A percentile compares a stretch with the other conserved stretches of the same genome.
These are phyloP conservation scores for Hirschfeldia incana DNA, from an alignment of 345 rosid species.

Conservation along the genomic window DNA sequence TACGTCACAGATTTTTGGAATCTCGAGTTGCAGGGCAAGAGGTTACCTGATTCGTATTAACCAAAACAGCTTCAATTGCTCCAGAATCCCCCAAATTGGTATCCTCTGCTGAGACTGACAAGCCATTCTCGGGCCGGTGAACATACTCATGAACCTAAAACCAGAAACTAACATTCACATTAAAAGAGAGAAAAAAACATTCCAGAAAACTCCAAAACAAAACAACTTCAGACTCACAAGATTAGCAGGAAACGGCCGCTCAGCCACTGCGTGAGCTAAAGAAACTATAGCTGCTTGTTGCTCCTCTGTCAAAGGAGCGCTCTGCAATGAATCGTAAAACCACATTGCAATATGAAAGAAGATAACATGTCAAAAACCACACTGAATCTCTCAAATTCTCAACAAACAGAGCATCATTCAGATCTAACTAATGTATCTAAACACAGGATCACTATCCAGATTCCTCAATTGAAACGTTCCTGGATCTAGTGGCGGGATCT, in stretches of 20 bases:
- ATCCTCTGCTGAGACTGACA: conserved; percentile 56
- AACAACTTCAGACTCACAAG: conserved; percentile 48
- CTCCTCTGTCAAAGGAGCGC: conserved; percentile 80
- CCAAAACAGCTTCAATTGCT: conserved; percentile 73
- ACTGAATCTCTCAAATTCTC: conserved; percentile 8
- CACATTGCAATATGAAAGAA: conserved; percentile 11
- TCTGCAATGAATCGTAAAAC: conserved; percentile 44
- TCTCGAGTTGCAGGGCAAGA: neutral
- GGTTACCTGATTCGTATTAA: conserved; percentile 77
- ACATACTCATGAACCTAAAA: conserved; percentile 63
- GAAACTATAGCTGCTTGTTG: conserved; percentile 71
- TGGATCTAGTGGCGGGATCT: conserved; percentile 1
- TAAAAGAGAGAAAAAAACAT: neutral
- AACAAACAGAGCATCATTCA: conserved; percentile 14
- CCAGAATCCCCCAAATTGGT: conserved; percentile 53
- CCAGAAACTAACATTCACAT: conserved; percentile 25
- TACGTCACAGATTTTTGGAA: neutral
- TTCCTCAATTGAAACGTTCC: neutral
- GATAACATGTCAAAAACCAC: neutral
- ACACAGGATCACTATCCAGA: neutral
- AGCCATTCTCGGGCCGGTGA: conserved; percentile 57
- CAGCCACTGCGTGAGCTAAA: conserved; percentile 72
- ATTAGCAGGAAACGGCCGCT: conserved; percentile 75
- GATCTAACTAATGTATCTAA: neutral
- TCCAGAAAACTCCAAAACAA: neutral